Base-by-base conservation (phyloP, 352 stramenopile genomes). In the Globisporangium cylindrosporum region DNA sequence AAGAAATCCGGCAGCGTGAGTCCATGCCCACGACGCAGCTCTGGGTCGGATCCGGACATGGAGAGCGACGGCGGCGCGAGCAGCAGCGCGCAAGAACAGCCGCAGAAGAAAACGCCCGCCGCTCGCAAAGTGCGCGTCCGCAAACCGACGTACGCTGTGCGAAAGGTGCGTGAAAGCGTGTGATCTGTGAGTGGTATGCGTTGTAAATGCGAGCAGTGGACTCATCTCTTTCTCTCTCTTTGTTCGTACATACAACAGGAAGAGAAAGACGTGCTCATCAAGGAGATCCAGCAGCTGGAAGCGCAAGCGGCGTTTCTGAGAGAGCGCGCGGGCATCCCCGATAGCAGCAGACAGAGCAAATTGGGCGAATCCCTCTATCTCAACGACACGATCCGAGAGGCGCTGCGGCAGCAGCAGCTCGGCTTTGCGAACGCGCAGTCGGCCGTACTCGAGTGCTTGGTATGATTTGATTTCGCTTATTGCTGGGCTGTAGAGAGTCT, bases 221-320 rank as follows among this genome's bases (percentile, higher is more conserved):
- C 53, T 61, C 24, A 55, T n/a, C n/a, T 14, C 6, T 22, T 1
- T 20, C 12, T 32, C 27, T 43, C 36, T 43, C 36, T 43, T 5
- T 59, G 3, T 53, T 7, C 20, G 53, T 55, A 60, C 10, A 4
- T 34, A 20, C 32, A 22, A 7, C 36, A 76, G 73, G 78, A 86
- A 69, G 81, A 82, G 70, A 83, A 83, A 64, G 76, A 77, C 10
- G 59, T 80, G 70, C 68, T 86, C 38, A 53, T 76, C 56, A 69
- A 71, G 24, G 72, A 86, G 32, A 49, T 83, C 34, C 63, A 72
- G 27, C 46, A 67, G 36, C 67, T 86, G 0, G 66, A 79, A 34
- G 66, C 68, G n/a, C 73, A 82, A n/a, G 60, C 79, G 6, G 41
- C 72, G 54, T 68, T 61, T 5, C 29, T 86, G 14, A 67, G 56